phyloP scores from a whole-genome alignment of 2,329 filamentous ascomycete genomes.

The Pezizomycotina sp. region DNA sequence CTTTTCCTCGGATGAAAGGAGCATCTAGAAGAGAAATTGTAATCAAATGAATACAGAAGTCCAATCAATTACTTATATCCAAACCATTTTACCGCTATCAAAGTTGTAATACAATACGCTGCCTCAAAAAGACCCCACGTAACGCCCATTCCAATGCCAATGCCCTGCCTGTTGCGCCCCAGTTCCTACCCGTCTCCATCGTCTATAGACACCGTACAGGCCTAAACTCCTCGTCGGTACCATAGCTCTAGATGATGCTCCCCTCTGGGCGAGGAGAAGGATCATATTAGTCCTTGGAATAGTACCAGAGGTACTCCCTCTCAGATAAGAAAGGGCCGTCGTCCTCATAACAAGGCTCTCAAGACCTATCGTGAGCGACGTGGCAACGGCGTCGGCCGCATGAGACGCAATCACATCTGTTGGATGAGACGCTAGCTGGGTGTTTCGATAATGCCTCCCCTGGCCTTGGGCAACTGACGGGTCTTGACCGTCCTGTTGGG shows the following conservation, averaged over 20 bases:
- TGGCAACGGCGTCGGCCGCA: constrained; percentile 23
- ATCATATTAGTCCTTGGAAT: constrained; percentile 15
- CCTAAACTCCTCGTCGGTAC: constrained; percentile 5
- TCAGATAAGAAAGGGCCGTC: constrained; percentile 16
- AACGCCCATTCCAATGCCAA: constrained; percentile 23
- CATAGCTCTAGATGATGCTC: constrained; percentile 10
- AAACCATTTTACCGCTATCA: constrained; percentile 23
- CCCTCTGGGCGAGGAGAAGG: constrained; percentile 12
- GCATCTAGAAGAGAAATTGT: no score
- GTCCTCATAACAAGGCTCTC: constrained; percentile 24
- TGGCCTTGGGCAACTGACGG: constrained; percentile 8
- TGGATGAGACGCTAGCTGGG: constrained; percentile 21
- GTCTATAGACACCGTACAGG: neutral
- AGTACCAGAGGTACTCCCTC: constrained; percentile 9
- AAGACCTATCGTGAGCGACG: constrained; percentile 20
- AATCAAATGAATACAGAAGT: no score
- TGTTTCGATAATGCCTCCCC: constrained; percentile 14
- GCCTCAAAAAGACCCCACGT: constrained; percentile 24
- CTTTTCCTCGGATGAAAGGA: no score
- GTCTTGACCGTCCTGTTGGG: no score
- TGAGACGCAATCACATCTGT: constrained; percentile 23
- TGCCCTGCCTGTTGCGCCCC: constrained; percentile 17
- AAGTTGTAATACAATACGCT: constrained; percentile 22
- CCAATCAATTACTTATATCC: constrained; percentile 23
- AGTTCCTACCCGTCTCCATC: constrained; percentile 16